Evolutionary conservation across 2,329 filamentous ascomycete genomes (phyloP).

Genomic region (Xylaria sp.): DNA sequence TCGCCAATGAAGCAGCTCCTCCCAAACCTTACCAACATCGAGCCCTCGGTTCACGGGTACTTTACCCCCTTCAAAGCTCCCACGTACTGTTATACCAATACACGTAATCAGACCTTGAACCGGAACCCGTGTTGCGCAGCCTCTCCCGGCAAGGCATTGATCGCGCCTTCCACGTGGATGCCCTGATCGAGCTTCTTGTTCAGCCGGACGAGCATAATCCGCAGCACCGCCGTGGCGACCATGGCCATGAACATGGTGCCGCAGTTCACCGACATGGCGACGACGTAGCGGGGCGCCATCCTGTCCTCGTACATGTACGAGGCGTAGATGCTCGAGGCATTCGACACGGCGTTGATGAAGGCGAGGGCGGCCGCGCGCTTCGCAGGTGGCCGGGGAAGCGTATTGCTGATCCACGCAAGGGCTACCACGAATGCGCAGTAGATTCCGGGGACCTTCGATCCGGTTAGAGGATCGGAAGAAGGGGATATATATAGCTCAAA

Average conservation of each 20-base stretch:
- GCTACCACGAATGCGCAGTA: slow-evolving; percentile 70
- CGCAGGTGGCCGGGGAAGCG: slow-evolving; percentile 72
- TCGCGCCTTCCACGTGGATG: slow-evolving; percentile 57
- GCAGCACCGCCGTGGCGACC: slow-evolving; percentile 61
- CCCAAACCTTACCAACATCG: too few species aligned
- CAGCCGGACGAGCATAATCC: slow-evolving; percentile 64
- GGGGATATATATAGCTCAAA: background rate
- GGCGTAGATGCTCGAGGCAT: slow-evolving; percentile 70
- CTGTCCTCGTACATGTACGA: slow-evolving; percentile 66
- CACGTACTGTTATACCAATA: too few species aligned
- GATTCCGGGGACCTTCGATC: slow-evolving; percentile 52
- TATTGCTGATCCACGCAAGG: slow-evolving; percentile 76
- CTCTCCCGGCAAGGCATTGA: slow-evolving; percentile 59
- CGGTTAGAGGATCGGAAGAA: slow-evolving; percentile 6
- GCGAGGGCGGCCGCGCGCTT: slow-evolving; percentile 72
- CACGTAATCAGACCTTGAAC: slow-evolving; percentile 56
- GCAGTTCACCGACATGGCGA: slow-evolving; percentile 71
- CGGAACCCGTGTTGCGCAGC: slow-evolving; percentile 65
- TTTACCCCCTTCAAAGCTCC: background rate
- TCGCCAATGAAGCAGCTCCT: too few species aligned
- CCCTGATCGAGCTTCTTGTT: slow-evolving; percentile 72
- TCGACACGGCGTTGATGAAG: slow-evolving; percentile 74
- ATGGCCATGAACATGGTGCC: slow-evolving; percentile 67
- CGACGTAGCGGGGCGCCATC: slow-evolving; percentile 47
- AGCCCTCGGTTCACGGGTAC: background rate